Conservation (phyloP, 1,284 basidiomycete genomes). For the Malassezia psittaci region DNA sequence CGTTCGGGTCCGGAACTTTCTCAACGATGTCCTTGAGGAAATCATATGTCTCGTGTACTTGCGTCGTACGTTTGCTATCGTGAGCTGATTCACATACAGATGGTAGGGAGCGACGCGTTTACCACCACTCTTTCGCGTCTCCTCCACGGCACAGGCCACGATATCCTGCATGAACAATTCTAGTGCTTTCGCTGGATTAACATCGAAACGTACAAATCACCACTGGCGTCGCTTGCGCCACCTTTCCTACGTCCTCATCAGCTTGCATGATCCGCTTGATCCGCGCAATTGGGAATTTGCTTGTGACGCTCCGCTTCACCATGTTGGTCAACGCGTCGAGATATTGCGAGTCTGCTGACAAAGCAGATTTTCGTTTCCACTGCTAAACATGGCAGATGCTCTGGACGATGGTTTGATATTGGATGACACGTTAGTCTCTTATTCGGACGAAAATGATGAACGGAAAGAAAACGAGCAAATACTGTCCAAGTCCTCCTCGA, state of each 20-base stretch:
- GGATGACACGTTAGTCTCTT: conserved; percentile 22
- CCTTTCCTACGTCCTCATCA: conserved; percentile 98
- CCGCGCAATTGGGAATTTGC: conserved; percentile 56
- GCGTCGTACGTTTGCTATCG: conserved; percentile 79
- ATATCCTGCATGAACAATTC: conserved; percentile 85
- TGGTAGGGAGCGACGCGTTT: conserved; percentile 90
- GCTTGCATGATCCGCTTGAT: conserved; percentile 99
- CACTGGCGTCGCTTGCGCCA: conserved; percentile 90
- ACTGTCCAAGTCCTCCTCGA: too few relatives aligned
- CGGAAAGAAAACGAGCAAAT: conserved; percentile 1
- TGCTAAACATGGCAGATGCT: conserved; percentile 27
- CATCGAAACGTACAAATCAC: conserved; percentile 74
- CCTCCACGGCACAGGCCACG: conserved; percentile 71
- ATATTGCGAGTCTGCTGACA: neutral
- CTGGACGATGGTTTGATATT: conserved; percentile 33
- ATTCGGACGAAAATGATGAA: conserved; percentile 13
- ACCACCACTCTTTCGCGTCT: conserved; percentile 68
- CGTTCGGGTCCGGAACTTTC: conserved; percentile 71
- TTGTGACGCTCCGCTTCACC: conserved; percentile 36
- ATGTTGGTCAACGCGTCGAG: conserved; percentile 15
- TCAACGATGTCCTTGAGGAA: conserved; percentile 93
- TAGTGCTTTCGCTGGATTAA: conserved; percentile 71
- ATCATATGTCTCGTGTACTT: conserved; percentile 79
- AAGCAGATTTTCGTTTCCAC: neutral
- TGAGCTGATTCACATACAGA: conserved; percentile 57